A percentile compares a stretch with the other conserved stretches of the same genome.
These are phyloP conservation scores for Punctularia strigosozonata DNA, from an alignment of 768 basidiomycete species.

Conservation along the genomic window DNA sequence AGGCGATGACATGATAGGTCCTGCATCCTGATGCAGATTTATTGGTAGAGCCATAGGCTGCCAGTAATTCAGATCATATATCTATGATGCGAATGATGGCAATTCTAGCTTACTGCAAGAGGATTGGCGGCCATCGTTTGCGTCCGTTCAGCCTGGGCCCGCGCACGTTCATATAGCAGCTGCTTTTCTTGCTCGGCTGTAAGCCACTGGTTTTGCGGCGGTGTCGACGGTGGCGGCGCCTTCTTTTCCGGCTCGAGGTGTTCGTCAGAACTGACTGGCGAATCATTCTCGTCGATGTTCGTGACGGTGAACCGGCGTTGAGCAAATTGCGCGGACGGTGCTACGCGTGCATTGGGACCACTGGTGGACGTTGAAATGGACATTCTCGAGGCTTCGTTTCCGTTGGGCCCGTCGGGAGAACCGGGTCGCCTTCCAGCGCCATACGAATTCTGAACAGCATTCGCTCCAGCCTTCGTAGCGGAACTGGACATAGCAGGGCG, in stretches of 20 bases:
- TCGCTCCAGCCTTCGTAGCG: not conserved
- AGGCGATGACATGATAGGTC: slow-evolving; percentile 5
- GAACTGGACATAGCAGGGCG: not conserved
- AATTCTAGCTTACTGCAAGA: not conserved
- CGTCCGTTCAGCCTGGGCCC: slow-evolving; percentile 24
- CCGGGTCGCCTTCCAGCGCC: no score
- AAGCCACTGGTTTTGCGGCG: slow-evolving; percentile 8
- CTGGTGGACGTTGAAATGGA: not conserved
- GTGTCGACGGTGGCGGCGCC: slow-evolving; percentile 1
- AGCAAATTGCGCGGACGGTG: slow-evolving; percentile 11
- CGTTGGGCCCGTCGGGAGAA: not conserved
- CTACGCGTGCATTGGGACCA: slow-evolving; percentile 12
- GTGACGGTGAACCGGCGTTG: slow-evolving; percentile 31
- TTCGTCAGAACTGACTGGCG: slow-evolving; percentile 24
- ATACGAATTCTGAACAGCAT: not conserved
- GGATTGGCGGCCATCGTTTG: slow-evolving; percentile 20
- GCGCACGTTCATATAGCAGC: slow-evolving; percentile 26
- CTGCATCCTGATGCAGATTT: slow-evolving; percentile 2
- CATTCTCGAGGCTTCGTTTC: no score
- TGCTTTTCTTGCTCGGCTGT: slow-evolving; percentile 37
- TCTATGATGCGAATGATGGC: not conserved
- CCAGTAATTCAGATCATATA: not conserved
- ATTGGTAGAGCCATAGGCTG: not conserved
- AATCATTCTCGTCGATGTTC: slow-evolving; percentile 26
- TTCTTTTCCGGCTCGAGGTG: slow-evolving; percentile 22